Evolutionary conservation across 176 grass and related monocot genomes (phyloP).

Genomic region (Cymbopogon citratus): DNA sequence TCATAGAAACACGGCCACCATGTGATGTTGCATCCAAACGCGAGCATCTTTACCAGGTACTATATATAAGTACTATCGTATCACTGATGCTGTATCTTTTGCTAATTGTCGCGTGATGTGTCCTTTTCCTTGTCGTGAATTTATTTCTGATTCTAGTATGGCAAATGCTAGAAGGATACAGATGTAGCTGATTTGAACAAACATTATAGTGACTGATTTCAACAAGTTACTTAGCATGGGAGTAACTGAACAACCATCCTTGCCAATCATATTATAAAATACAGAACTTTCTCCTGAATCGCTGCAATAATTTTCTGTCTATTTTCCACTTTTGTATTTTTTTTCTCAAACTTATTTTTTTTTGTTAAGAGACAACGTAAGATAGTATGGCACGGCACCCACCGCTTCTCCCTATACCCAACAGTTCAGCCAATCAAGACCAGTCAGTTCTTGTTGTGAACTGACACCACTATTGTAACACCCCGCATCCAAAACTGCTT

Average conservation of each 20-base stretch:
- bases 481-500: too few species aligned
- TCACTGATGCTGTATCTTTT: neutral
- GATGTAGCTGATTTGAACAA: neutral
- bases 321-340: neutral
- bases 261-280: neutral
- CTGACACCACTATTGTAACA: neutral
- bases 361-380: too few species aligned
- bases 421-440: too few species aligned
- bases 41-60: constrained; percentile 84
- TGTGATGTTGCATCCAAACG: constrained; percentile 68
- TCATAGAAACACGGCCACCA: constrained; percentile 54
- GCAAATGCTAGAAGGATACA: neutral
- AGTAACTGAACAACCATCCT: neutral
- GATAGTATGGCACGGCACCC: too few species aligned
- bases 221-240: neutral
- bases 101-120: neutral
- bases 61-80: neutral
- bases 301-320: neutral
- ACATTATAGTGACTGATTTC: neutral
- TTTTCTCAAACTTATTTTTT: neutral
- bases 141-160: neutral
- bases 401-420: too few species aligned
- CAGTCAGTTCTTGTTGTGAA: neutral
- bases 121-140: neutral
- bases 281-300: neutral